Evolutionary conservation across 2,329 filamentous ascomycete genomes (phyloP), one percentile per base, ranked within the genome.

Genomic region (Elsinoe fawcettii): DNA sequence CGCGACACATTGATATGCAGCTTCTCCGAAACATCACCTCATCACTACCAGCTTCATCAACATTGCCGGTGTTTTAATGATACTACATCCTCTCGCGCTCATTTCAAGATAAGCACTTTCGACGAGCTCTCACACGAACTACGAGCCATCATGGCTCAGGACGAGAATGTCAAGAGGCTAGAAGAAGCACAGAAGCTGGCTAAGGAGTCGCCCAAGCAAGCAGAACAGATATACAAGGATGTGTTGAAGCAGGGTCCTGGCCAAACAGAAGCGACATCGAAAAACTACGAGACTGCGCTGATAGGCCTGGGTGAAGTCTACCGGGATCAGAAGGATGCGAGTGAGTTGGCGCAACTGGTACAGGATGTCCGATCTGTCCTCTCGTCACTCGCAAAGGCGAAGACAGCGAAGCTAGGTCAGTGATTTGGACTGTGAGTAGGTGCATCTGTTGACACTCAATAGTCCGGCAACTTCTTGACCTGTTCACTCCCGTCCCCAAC

Each of bases 361-460:
- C 91, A 87, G 69, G 88, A 89, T 72, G 96, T 90, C 73, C 84
- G 92, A 69, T 87, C 88, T 63, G 88, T 93, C 44, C 84, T 99
- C 63, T 96, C 92, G 59, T 93, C 89, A 62, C 97, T 99, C 73
- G 93, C 93, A 63, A 96, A 97, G 80, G 93, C 95, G 61, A 99
- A 99, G 83, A 97, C 93, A 30, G 89, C 93, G 58, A 99, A 99
- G 77, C 80, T 99, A 61, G 90, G 93, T 97, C 84, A 63, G 85
- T 62, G 16, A 27, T 5, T 5, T 18, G 11, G 8, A 4, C 20
- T 9, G n/a, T 5, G 25, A 16, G 12, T 1, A 61, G 22, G 60
- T 43, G 25, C 57, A 39, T 11, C 41, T 43, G 51, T 55, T 61
- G 34, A 53, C 46, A 8, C n/a, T 37, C 8, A 16, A 16, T 65